Evolutionary conservation across 108 stramenopile species (phyloP).

Genomic region (Cyclostephanos invisitatus): DNA sequence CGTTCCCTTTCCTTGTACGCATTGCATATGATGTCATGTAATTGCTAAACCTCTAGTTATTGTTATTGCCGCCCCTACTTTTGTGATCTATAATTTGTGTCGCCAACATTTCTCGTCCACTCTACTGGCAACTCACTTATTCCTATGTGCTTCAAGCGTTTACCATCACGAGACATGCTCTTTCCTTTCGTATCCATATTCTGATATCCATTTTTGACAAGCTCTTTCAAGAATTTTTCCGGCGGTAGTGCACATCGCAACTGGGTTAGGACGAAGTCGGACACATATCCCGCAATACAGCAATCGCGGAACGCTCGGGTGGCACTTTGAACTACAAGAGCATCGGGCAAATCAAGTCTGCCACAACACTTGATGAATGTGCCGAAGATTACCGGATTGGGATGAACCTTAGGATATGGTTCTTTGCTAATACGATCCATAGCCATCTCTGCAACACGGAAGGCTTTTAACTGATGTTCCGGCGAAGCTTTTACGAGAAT

Average conservation of each 20-base stretch:
- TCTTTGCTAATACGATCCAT: conserved; percentile 50
- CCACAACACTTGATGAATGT: conserved; percentile 79
- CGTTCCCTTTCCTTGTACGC: too few relatives aligned
- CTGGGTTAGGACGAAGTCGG: conserved; percentile 70
- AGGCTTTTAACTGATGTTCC: conserved; percentile 53
- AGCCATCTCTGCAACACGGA: conserved; percentile 57
- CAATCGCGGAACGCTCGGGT: conserved; percentile 53
- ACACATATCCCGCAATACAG: conserved; percentile 58
- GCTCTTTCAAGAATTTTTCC: conserved; percentile 38
- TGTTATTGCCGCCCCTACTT: background rate
- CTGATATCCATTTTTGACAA: conserved; percentile 43
- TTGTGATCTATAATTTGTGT: background rate
- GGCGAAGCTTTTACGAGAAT: conserved; percentile 29
- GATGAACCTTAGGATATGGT: conserved; percentile 31
- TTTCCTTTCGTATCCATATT: conserved; percentile 45
- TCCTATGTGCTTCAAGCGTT: conserved; percentile 34
- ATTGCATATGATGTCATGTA: too few relatives aligned
- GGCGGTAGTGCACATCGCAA: conserved; percentile 51
- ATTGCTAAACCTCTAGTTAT: background rate
- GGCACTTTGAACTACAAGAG: conserved; percentile 37
- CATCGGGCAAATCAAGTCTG: conserved; percentile 52
- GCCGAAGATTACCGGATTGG: conserved; percentile 56
- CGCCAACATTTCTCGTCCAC: conserved; percentile 38
- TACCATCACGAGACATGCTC: conserved; percentile 41
- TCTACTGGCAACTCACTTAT: conserved; percentile 28